Evolutionary conservation across 129 eudicot species (phyloP).

Genomic region (Cynara cardunculus): DNA sequence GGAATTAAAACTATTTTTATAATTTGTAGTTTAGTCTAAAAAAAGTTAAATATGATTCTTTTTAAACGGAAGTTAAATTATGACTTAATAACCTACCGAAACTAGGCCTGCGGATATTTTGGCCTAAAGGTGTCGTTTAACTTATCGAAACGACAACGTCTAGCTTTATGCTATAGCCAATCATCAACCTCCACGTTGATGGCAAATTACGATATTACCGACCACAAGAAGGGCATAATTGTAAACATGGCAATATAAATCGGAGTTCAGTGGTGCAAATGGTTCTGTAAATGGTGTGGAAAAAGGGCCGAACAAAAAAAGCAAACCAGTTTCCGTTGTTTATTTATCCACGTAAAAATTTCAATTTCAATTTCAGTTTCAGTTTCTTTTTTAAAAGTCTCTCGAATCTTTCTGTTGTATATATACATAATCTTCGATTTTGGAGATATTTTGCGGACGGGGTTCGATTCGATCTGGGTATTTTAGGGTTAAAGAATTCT

Average conservation of each 20-base stretch:
- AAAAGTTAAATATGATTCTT: too few species aligned
- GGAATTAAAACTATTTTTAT: too few species aligned
- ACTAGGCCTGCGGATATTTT: not conserved
- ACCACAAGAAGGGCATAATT: not conserved
- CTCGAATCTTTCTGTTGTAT: not conserved
- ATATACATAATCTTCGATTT: not conserved
- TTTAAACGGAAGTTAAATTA: too few species aligned
- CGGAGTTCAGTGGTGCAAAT: not conserved
- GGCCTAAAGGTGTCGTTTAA: not conserved
- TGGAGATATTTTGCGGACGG: not conserved
- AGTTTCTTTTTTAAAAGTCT: not conserved
- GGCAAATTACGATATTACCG: not conserved
- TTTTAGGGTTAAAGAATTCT: not conserved
- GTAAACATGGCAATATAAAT: not conserved
- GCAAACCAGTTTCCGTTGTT: slow-evolving; percentile 29
- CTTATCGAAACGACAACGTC: not conserved
- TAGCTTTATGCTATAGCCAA: not conserved
- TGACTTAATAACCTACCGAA: not conserved
- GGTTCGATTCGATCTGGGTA: not conserved
- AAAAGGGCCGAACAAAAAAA: too few species aligned
- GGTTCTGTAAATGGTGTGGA: too few species aligned
- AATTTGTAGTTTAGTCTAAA: not conserved
- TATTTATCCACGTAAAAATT: slow-evolving; percentile 5
- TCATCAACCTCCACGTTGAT: not conserved
- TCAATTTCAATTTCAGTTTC: not conserved